phyloP scores from a whole-genome alignment of 495 filamentous ascomycete species.

The Durotheca rogersii region DNA sequence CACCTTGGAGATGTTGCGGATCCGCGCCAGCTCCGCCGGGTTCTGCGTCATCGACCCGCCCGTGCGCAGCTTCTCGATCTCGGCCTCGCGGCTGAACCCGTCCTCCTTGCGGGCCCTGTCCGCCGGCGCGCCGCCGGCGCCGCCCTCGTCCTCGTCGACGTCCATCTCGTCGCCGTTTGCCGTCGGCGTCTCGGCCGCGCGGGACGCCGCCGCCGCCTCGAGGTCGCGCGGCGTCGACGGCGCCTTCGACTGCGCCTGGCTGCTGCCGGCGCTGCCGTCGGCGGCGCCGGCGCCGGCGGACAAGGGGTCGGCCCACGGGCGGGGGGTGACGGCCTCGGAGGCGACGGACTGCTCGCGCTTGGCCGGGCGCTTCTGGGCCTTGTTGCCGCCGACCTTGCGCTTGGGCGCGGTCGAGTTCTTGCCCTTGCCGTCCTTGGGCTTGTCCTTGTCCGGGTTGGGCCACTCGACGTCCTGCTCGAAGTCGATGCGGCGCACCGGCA shows the following conservation, averaged over 20 bases:
- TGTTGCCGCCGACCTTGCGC: slow-evolving; percentile 47
- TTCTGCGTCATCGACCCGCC: slow-evolving; percentile 98
- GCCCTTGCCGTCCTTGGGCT: slow-evolving; percentile 52
- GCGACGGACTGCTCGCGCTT: slow-evolving; percentile 51
- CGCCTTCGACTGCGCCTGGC: slow-evolving; percentile 26
- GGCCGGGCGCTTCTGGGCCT: slow-evolving; percentile 56
- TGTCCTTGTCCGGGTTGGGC: slow-evolving; percentile 58
- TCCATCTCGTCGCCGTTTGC: slow-evolving; percentile 58
- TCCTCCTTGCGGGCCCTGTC: slow-evolving; percentile 46
- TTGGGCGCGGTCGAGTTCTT: slow-evolving; percentile 51
- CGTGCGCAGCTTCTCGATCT: slow-evolving; percentile 92
- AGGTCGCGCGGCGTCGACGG: slow-evolving; percentile 39
- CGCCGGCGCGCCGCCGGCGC: slow-evolving; percentile 43
- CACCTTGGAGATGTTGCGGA: slow-evolving; percentile 86
- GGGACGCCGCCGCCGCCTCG: slow-evolving; percentile 40
- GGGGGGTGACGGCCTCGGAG: slow-evolving; percentile 49
- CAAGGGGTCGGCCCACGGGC: slow-evolving; percentile 43
- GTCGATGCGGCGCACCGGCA: slow-evolving; percentile 76
- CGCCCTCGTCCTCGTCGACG: slow-evolving; percentile 48
- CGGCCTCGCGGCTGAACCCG: slow-evolving; percentile 78
- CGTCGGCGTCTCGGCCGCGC: slow-evolving; percentile 41
- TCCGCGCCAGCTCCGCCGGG: slow-evolving; percentile 92
- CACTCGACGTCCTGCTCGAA: slow-evolving; percentile 62
- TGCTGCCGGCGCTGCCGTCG: slow-evolving; percentile 14
- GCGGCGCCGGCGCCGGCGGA: too few species aligned